phyloP scores from a whole-genome alignment of 2,329 filamentous ascomycete genomes.

The Hysterium pulicare region DNA sequence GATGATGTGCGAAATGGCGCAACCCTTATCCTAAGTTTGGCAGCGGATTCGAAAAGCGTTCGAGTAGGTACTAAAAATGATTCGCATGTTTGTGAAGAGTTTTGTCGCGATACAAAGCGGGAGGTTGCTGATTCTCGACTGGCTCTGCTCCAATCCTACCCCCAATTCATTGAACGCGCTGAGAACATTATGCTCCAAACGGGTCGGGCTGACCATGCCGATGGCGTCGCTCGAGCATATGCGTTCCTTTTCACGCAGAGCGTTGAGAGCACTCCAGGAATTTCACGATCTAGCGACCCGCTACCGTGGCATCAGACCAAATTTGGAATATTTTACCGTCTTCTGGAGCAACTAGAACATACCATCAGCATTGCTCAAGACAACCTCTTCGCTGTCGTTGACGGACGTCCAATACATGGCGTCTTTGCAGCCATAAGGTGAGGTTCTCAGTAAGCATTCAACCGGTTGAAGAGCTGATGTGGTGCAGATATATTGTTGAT shows the following conservation, averaged over 20 bases:
- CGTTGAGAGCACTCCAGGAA: constrained; percentile 3
- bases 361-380: constrained; percentile 62
- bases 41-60: constrained; percentile 19
- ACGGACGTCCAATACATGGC: constrained; percentile 46
- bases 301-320: constrained; percentile 34
- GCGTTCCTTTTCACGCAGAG: constrained; percentile 64
- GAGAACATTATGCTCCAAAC: constrained; percentile 63
- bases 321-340: constrained; percentile 52
- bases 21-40: constrained; percentile 43
- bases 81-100: constrained; percentile 53
- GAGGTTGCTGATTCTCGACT: constrained; percentile 7
- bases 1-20: constrained; percentile 74
- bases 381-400: constrained; percentile 62
- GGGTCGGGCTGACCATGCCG: constrained; percentile 85
- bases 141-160: constrained; percentile 13
- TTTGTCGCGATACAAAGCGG: constrained; percentile 21
- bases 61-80: constrained; percentile 9
- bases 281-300: not conserved
- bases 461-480: constrained; percentile 1
- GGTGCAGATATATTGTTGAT: constrained; percentile 48
- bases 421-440: constrained; percentile 37
- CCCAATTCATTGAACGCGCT: constrained; percentile 32
- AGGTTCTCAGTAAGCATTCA: not conserved
- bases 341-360: constrained; percentile 61
- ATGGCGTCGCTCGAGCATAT: constrained; percentile 78